These are phyloP conservation scores for Lentinula guzmanii DNA, from an alignment of 768 basidiomycete species.

Conservation along the genomic window DNA sequence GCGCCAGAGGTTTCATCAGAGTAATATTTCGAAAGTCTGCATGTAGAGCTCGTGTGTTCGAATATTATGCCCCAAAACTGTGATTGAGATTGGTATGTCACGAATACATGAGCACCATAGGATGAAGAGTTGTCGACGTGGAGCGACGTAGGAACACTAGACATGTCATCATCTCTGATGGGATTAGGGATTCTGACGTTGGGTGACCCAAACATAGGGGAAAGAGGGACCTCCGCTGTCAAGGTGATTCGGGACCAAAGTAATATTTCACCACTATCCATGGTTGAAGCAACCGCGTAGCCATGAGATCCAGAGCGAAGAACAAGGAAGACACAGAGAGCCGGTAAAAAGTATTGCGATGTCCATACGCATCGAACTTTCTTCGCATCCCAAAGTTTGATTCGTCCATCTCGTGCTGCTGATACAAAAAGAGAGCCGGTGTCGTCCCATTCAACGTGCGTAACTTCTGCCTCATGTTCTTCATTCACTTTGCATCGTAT, in stretches of 20 bases:
- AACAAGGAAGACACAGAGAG: slow-evolving; percentile 47
- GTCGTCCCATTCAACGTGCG: slow-evolving; percentile 48
- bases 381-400: slow-evolving; percentile 71
- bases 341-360: slow-evolving; percentile 37
- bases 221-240: slow-evolving; percentile 11
- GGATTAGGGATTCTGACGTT: slow-evolving; percentile 33
- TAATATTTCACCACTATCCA: slow-evolving; percentile 50
- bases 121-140: slow-evolving; percentile 21
- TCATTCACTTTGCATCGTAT: slow-evolving; percentile 48
- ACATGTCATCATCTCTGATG: slow-evolving; percentile 7
- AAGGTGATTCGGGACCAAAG: slow-evolving; percentile 46
- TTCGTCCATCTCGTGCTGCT: slow-evolving; percentile 53
- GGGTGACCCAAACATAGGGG: slow-evolving; percentile 13
- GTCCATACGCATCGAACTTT: slow-evolving; percentile 58
- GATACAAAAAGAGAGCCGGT: slow-evolving; percentile 35
- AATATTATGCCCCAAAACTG: slow-evolving; percentile 48
- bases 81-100: slow-evolving; percentile 42
- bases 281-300: slow-evolving; percentile 43
- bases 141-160: slow-evolving; percentile 11
- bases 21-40: slow-evolving; percentile 40
- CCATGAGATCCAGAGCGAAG: slow-evolving; percentile 26
- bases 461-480: slow-evolving; percentile 56
- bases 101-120: slow-evolving; percentile 40
- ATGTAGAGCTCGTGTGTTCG: slow-evolving; percentile 20
- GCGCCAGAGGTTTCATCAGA: slow-evolving; percentile 32